These are phyloP conservation scores for Westerdykella sp. DNA, from an alignment of 2,329 filamentous ascomycete genomes.

Conservation along the genomic window DNA sequence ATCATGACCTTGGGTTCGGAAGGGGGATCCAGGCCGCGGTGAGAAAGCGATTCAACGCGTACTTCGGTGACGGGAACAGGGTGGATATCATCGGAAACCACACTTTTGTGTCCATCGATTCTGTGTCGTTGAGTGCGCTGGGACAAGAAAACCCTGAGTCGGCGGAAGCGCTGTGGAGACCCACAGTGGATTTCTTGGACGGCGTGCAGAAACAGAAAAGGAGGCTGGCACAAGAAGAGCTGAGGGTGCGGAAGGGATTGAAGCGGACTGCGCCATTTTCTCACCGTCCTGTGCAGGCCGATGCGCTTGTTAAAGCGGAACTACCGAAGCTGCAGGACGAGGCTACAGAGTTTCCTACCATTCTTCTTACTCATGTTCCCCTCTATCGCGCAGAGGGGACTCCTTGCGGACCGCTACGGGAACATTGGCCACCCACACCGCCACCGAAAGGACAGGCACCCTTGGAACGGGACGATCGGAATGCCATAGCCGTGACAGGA, in stretches of 20 bases:
- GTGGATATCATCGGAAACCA: constrained; percentile 93
- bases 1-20: constrained; percentile 91
- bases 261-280: constrained; percentile 50
- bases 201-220: constrained; percentile 59
- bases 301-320: constrained; percentile 32
- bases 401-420: constrained; percentile 79
- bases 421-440: constrained; percentile 69
- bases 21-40: constrained; percentile 75
- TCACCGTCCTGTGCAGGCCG: constrained; percentile 55
- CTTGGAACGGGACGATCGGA: constrained; percentile 59
- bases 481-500: constrained; percentile 67
- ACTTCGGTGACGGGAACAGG: constrained; percentile 85
- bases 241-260: constrained; percentile 60
- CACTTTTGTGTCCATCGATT: constrained; percentile 86
- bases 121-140: constrained; percentile 76
- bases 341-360: constrained; percentile 68
- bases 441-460: constrained; percentile 54
- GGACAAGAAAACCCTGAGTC: constrained; percentile 48
- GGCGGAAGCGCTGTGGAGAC: constrained; percentile 62
- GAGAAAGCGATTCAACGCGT: constrained; percentile 75
- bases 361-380: constrained; percentile 87
- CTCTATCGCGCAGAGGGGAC: constrained; percentile 76
- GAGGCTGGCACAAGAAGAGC: constrained; percentile 61
- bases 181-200: constrained; percentile 69
- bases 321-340: constrained; percentile 35